These are phyloP conservation scores for Notholithocarpus densiflorus DNA, from an alignment of 306 rosid species.

Conservation along the genomic window DNA sequence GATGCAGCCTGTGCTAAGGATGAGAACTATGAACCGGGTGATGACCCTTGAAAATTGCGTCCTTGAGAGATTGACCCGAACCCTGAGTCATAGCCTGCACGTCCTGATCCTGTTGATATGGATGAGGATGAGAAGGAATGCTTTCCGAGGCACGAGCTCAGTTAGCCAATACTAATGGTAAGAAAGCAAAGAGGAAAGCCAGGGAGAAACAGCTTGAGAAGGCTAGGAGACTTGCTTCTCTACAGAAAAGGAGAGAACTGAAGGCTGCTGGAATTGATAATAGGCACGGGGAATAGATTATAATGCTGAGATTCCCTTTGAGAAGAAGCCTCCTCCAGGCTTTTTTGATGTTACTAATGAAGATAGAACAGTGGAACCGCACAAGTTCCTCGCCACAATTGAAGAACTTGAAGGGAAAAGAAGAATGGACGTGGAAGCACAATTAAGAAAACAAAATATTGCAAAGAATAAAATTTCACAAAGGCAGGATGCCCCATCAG, in stretches of 20 bases:
- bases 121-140: slow-evolving; percentile 99
- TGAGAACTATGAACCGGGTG: slow-evolving; percentile 86
- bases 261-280: slow-evolving; percentile 91
- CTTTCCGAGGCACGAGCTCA: slow-evolving; percentile 92
- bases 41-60: slow-evolving; percentile 79
- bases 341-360: slow-evolving; percentile 80
- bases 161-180: slow-evolving; percentile 87
- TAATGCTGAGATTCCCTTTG: slow-evolving; percentile 87
- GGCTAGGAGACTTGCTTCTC: slow-evolving; percentile 92
- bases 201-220: slow-evolving; percentile 94
- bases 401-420: slow-evolving; percentile 96
- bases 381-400: slow-evolving; percentile 73
- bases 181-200: slow-evolving; percentile 91
- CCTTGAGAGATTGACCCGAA: slow-evolving; percentile 97
- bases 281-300: slow-evolving; percentile 87
- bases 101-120: slow-evolving; percentile 93
- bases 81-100: slow-evolving; percentile 85
- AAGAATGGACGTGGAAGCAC: slow-evolving; percentile 74
- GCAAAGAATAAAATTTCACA: slow-evolving; percentile 86
- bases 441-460: slow-evolving; percentile 72
- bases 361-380: slow-evolving; percentile 71
- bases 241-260: slow-evolving; percentile 88
- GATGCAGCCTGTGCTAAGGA: slow-evolving; percentile 95
- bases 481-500: slow-evolving; percentile 91
- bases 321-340: slow-evolving; percentile 93